These are phyloP conservation scores for Suhomyces canberraensis DNA, from an alignment of 805 yeast species.

Conservation along the genomic window DNA sequence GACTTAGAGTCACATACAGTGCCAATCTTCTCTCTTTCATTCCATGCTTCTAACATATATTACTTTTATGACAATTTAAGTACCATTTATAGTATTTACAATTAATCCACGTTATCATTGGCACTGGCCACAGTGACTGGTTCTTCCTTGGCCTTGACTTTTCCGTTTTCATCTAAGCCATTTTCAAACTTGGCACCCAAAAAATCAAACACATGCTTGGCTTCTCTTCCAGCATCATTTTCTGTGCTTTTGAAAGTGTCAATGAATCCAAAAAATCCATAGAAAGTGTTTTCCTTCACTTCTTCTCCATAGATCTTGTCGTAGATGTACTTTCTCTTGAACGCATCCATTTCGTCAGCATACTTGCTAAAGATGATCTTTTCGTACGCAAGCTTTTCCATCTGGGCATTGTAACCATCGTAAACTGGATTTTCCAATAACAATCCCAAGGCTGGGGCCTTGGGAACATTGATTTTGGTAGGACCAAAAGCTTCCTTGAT, in stretches of 20 bases:
- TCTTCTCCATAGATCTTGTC: constrained; percentile 92
- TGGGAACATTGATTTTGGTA: constrained; percentile 82
- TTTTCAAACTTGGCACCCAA: constrained; percentile 45
- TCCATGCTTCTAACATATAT: no score
- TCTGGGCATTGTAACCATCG: constrained; percentile 72
- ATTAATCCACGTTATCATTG: constrained; percentile 17
- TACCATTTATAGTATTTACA: no score
- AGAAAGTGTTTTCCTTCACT: constrained; percentile 78
- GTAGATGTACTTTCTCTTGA: constrained; percentile 85
- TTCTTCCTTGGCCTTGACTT: constrained; percentile 7
- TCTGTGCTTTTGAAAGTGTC: constrained; percentile 59
- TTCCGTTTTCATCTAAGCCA: constrained; percentile 20
- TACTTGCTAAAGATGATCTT: constrained; percentile 65
- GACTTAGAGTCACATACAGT: no score
- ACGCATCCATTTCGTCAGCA: constrained; percentile 70
- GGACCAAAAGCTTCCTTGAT: constrained; percentile 74
- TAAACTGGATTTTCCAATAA: constrained; percentile 89
- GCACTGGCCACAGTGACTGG: constrained; percentile 4
- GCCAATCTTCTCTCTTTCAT: no score
- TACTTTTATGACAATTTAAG: no score
- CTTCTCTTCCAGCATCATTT: constrained; percentile 37
- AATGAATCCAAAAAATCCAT: constrained; percentile 87
- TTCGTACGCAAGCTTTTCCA: constrained; percentile 74
- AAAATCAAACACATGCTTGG: constrained; percentile 61
- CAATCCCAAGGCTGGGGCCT: constrained; percentile 95